Base-by-base conservation (phyloP, 805 yeast species). In the Isabelozyma gotoi region DNA sequence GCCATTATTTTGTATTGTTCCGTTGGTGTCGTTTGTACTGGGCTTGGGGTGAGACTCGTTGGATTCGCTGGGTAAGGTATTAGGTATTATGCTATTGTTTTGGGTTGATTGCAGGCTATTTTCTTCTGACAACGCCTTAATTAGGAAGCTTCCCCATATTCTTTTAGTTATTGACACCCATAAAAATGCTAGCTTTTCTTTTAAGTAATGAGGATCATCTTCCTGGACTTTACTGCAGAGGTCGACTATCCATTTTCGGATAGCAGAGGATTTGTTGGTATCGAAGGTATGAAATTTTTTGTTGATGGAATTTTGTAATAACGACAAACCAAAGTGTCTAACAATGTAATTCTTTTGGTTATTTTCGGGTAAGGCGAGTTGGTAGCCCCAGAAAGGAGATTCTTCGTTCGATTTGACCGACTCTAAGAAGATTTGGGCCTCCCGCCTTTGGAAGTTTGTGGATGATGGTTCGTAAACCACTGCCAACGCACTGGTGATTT, bases 121-220 rank as follows among this genome's bases (percentile, higher is more conserved):
- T 52, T 51, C 45, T 36, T 39, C 49, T 10, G 27, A 43, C 36
- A 52, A 53, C 2, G 52, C 41, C 47, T 66, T 68, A 18, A 68
- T 73, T n/a, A 86, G 64, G 46, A 78, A 81, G 32, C 79, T 72
- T 14, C 97, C 97, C 99, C 99, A 94, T 21, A 82, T 76, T 44
- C 96, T 76, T 58, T 94, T 94, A 8, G 96, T 96, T 6, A 94
- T 72, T 34, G 87, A 84, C 0, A 88, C 96, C 97, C 98, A 91
- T 19, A 94, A 66, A 50, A 80, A 85, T 11, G 97, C 96, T 33
- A 91, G 59, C 63, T 94, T 94, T 59, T 91, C 98, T 57, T 84
- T 88, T 44, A 94, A 74, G 56, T 84, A 95, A 62, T 89, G 92
- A 5, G 98, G 96, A 60, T 92, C 97, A 18, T 67, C 62, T n/a